phyloP scores from a whole-genome alignment of 2,329 filamentous ascomycete genomes.

The Apiospora malaysiana region DNA sequence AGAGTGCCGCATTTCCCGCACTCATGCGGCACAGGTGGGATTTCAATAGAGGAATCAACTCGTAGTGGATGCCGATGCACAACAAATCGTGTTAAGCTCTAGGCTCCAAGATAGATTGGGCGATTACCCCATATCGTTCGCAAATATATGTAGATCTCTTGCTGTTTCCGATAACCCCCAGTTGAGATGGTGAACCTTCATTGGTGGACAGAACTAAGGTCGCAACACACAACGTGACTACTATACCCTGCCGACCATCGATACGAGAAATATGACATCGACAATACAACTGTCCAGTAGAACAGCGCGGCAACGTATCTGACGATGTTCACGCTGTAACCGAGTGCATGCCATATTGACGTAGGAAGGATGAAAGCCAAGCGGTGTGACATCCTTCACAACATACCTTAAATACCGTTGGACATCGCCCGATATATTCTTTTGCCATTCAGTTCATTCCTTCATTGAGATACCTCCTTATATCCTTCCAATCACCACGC shows the following conservation, averaged over 20 bases:
- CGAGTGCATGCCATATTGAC: neutral
- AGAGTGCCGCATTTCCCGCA: neutral
- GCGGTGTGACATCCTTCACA: slow-evolving; percentile 6
- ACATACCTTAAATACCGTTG: slow-evolving; percentile 16
- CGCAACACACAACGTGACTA: slow-evolving; percentile 7
- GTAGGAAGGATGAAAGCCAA: slow-evolving; percentile 4
- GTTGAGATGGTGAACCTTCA: neutral
- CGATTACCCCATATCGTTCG: neutral
- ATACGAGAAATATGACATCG: slow-evolving; percentile 5
- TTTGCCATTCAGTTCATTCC: neutral
- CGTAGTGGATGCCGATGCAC: neutral
- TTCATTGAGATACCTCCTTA: neutral
- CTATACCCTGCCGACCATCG: neutral
- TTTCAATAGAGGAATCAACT: neutral
- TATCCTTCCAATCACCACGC: neutral
- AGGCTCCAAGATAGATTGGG: neutral
- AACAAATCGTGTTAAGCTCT: neutral
- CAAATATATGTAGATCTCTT: neutral
- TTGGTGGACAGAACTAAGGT: neutral
- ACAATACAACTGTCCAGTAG: neutral
- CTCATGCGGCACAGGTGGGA: neutral
- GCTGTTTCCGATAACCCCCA: neutral
- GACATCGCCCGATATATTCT: neutral
- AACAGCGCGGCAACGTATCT: slow-evolving; percentile 2
- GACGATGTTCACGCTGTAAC: neutral